Evolutionary conservation across 768 basidiomycete species (phyloP).

Genomic region (Tulasnella sp.): DNA sequence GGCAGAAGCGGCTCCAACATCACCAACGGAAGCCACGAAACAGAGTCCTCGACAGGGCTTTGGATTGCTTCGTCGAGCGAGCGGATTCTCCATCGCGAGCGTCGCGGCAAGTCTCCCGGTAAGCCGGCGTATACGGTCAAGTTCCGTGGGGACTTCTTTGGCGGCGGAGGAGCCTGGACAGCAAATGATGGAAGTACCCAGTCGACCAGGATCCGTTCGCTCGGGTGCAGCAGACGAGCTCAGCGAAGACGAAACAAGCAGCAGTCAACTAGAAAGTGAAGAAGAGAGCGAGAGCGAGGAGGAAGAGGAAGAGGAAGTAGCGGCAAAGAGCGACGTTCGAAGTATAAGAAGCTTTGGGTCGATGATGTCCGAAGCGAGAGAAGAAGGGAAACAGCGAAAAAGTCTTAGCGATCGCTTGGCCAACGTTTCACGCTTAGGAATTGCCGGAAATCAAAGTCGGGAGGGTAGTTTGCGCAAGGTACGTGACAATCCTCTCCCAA

Average conservation of each 20-base stretch:
- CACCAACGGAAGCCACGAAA: constrained; percentile 15
- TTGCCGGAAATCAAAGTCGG: constrained; percentile 10
- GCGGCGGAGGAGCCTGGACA: constrained; percentile 32
- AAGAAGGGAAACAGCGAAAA: constrained; percentile 36
- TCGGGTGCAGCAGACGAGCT: neutral
- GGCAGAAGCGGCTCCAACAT: constrained; percentile 6
- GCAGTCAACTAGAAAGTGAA: constrained; percentile 8
- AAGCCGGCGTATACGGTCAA: constrained; percentile 19
- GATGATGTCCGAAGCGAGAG: constrained; percentile 46
- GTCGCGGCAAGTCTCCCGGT: constrained; percentile 55
- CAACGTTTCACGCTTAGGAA: constrained; percentile 48
- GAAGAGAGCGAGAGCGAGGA: constrained; percentile 25
- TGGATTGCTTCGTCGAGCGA: constrained; percentile 49
- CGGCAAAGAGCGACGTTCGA: constrained; percentile 41
- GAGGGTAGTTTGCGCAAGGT: constrained; percentile 5
- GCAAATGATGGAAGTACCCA: constrained; percentile 42
- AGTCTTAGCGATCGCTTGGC: constrained; percentile 77
- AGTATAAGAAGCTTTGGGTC: constrained; percentile 82
- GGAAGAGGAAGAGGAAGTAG: constrained; percentile 29
- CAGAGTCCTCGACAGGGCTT: constrained; percentile 38
- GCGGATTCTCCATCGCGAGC: constrained; percentile 69
- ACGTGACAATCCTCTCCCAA: constrained; percentile 7
- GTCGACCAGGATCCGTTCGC: constrained; percentile 20
- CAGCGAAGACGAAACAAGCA: constrained; percentile 16
- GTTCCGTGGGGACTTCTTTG: neutral